phyloP scores from a whole-genome alignment of 192 early-diverging fungal genomes.

The Pilobolus umbonatus region DNA sequence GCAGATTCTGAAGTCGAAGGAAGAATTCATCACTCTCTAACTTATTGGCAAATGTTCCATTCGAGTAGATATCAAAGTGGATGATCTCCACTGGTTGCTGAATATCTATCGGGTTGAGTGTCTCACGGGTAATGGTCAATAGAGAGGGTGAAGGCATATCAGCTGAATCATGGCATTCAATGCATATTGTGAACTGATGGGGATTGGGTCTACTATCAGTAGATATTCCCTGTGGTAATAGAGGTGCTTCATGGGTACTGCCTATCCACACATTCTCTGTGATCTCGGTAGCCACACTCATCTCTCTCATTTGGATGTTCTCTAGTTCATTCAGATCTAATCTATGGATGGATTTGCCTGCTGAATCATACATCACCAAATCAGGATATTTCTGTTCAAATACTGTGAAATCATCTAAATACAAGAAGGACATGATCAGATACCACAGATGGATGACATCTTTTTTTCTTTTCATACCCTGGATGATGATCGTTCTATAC shows the following conservation, averaged over 20 bases:
- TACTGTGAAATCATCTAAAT: constrained; percentile 28
- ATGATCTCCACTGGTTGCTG: constrained; percentile 24
- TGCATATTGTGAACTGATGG: constrained; percentile 41
- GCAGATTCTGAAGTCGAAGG: constrained; percentile 21
- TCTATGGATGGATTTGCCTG: constrained; percentile 25
- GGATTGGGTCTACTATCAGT: constrained; percentile 30
- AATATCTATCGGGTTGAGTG: constrained; percentile 21
- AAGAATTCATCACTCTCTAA: constrained; percentile 22
- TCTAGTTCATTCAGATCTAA: constrained; percentile 41
- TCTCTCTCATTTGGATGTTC: constrained; percentile 39
- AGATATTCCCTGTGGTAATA: neutral
- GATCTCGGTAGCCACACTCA: constrained; percentile 43
- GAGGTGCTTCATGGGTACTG: constrained; percentile 41
- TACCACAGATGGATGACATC: neutral
- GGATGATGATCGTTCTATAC: constrained; percentile 38
- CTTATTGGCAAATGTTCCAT: constrained; percentile 15
- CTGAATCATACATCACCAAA: constrained; percentile 28
- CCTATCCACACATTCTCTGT: constrained; percentile 40
- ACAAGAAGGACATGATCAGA: no score
- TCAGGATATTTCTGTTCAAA: constrained; percentile 43
- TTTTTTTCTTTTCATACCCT: constrained; percentile 25
- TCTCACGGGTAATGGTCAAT: constrained; percentile 29
- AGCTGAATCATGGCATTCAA: constrained; percentile 44
- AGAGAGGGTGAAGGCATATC: constrained; percentile 35
- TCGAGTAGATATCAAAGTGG: constrained; percentile 36